Conservation (phyloP, 208 protist species). For the Wallacemonas sp. region DNA sequence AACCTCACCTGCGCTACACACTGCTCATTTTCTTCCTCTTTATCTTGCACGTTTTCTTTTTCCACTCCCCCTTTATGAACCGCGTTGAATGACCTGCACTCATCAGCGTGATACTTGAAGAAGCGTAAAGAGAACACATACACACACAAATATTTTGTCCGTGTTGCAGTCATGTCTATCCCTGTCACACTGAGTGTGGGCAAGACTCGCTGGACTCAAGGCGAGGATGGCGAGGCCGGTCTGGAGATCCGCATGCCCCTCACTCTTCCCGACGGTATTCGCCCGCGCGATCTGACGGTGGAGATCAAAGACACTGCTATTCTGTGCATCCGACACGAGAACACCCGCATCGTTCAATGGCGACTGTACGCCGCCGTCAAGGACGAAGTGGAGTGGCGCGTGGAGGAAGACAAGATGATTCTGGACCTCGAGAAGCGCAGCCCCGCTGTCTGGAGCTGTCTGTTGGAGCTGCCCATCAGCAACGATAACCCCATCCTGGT, state of each 20-base stretch:
- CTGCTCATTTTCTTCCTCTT: background rate
- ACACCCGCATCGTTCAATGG: conserved; percentile 75
- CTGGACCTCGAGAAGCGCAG: conserved; percentile 69
- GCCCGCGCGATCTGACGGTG: conserved; percentile 70
- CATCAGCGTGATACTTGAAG: no score
- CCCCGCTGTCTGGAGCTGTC: conserved; percentile 59
- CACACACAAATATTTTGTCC: conserved; percentile 1
- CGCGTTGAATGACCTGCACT: no score
- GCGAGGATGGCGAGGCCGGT: conserved; percentile 49
- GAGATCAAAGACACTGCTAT: conserved; percentile 76
- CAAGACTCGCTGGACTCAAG: conserved; percentile 70
- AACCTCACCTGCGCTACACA: background rate
- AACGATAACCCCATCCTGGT: conserved; percentile 57
- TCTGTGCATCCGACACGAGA: conserved; percentile 67
- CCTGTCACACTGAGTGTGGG: conserved; percentile 54
- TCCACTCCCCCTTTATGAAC: background rate
- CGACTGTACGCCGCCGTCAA: conserved; percentile 74
- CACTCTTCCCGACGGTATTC: conserved; percentile 55
- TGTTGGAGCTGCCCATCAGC: conserved; percentile 73
- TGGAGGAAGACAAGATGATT: conserved; percentile 58
- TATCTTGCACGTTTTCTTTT: background rate
- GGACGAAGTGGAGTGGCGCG: conserved; percentile 80
- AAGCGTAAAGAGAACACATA: conserved; percentile 19
- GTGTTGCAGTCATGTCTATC: conserved; percentile 14
- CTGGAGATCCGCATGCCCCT: conserved; percentile 79